These are phyloP conservation scores for Zarea fungicola DNA, from an alignment of 2,329 filamentous ascomycete genomes.

Conservation along the genomic window DNA sequence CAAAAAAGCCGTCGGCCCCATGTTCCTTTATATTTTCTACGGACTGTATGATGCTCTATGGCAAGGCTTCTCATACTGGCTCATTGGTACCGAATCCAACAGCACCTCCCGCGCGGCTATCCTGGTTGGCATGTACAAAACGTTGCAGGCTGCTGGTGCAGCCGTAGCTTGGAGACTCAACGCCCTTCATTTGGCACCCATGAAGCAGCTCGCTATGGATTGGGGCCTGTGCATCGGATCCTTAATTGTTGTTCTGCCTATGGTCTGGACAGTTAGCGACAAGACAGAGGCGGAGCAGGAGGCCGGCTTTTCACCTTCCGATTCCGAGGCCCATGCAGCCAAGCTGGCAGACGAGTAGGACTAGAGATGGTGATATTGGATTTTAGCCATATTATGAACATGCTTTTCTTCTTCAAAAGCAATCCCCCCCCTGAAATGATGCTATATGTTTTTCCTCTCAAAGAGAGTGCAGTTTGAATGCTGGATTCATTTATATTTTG, in stretches of 20 bases:
- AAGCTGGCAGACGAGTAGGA: conserved; percentile 14
- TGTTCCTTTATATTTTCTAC: conserved; percentile 67
- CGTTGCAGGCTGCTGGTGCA: conserved; percentile 37
- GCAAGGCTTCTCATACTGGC: conserved; percentile 62
- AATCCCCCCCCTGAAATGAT: no score
- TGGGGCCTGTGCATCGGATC: conserved; percentile 42
- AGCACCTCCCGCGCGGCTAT: conserved; percentile 35
- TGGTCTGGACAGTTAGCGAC: conserved; percentile 33
- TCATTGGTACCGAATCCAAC: conserved; percentile 42
- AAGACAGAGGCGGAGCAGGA: conserved; percentile 23
- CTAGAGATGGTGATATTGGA: no score
- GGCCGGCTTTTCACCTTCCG: conserved; percentile 17
- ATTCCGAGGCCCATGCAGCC: conserved; percentile 12
- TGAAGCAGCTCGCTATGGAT: conserved; percentile 40
- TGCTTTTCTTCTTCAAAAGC: no score
- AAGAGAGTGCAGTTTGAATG: no score
- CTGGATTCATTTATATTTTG: no score
- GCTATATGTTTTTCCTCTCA: no score
- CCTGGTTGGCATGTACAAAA: conserved; percentile 43
- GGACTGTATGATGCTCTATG: conserved; percentile 63
- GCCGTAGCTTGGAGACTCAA: conserved; percentile 43
- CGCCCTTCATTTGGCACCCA: conserved; percentile 28
- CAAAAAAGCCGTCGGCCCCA: conserved; percentile 52
- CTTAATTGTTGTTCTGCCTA: conserved; percentile 36
- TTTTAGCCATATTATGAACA: no score